These are phyloP conservation scores for Metschnikowia bowlesiae DNA, from an alignment of 805 yeast genomes.

Conservation along the genomic window DNA sequence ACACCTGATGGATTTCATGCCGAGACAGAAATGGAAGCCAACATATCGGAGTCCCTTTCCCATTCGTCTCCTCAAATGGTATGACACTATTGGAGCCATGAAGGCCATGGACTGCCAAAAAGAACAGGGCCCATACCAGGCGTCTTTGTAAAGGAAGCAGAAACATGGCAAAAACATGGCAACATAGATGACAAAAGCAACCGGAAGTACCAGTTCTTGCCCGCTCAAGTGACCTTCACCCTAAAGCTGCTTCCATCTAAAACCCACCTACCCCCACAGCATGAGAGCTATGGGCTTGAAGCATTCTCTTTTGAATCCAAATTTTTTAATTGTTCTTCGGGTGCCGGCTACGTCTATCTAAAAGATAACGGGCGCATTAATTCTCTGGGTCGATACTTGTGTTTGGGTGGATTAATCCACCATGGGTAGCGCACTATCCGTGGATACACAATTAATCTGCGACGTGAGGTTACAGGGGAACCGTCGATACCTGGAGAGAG, in stretches of 20 bases:
- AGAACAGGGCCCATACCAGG: neutral
- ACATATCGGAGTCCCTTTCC: neutral
- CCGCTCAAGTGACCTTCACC: neutral
- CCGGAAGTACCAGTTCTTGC: neutral
- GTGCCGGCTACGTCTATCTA: too few relatives aligned
- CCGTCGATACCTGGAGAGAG: too few relatives aligned
- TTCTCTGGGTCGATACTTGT: too few relatives aligned
- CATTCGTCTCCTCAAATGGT: too few relatives aligned
- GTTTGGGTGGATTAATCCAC: too few relatives aligned
- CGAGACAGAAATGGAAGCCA: neutral
- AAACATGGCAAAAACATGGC: neutral
- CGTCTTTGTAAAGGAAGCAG: neutral
- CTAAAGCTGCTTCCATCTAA: neutral
- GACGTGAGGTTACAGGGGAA: too few relatives aligned
- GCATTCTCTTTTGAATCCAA: neutral
- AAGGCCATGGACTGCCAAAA: neutral
- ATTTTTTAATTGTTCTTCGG: neutral
- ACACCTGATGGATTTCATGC: neutral
- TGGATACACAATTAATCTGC: too few relatives aligned
- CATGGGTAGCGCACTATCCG: too few relatives aligned
- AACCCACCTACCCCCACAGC: conserved; percentile 2
- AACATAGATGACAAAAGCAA: neutral
- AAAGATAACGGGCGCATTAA: too few relatives aligned
- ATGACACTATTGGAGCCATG: neutral
- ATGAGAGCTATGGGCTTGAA: conserved; percentile 2